These are phyloP conservation scores for Globisporangium nagaii DNA, from an alignment of 352 stramenopile genomes.

Conservation along the genomic window DNA sequence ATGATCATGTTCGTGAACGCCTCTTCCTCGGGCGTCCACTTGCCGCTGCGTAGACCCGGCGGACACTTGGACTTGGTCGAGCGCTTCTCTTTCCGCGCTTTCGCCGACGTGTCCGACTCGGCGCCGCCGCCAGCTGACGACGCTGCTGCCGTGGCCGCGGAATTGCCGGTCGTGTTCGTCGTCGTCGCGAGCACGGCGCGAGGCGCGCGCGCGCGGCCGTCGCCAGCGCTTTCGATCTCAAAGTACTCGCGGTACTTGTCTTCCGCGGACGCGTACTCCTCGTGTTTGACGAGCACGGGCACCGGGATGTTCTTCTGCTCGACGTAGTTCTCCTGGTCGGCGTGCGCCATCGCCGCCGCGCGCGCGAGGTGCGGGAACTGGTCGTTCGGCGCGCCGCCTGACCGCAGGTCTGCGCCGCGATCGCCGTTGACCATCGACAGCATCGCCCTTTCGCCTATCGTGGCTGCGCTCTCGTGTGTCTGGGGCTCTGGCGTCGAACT, in stretches of 20 bases:
- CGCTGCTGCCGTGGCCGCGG: neutral
- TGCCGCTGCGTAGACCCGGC: conserved; percentile 72
- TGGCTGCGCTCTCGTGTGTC: conserved; percentile 12
- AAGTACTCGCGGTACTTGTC: conserved; percentile 15
- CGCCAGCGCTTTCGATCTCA: conserved; percentile 4
- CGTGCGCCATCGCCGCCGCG: conserved; percentile 5
- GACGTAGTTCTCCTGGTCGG: conserved; percentile 12
- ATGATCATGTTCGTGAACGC: conserved; percentile 82
- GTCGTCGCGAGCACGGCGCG: neutral
- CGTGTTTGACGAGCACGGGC: conserved; percentile 9
- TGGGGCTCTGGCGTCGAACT: conserved; percentile 3
- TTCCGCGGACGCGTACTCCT: conserved; percentile 11
- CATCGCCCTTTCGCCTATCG: conserved; percentile 18
- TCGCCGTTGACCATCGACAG: conserved; percentile 55
- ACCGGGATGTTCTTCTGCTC: conserved; percentile 10
- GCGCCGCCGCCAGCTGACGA: conserved; percentile 2
- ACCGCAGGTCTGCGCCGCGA: conserved; percentile 6
- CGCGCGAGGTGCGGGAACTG: conserved; percentile 2
- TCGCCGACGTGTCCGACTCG: conserved; percentile 9
- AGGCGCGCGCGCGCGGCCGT: conserved; percentile 5
- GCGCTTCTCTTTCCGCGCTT: conserved; percentile 34
- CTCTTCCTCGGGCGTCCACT: conserved; percentile 83
- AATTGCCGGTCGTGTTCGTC: neutral
- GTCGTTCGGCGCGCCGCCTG: neutral
- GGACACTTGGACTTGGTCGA: conserved; percentile 86